These are phyloP conservation scores for Trichophyton mentagrophytes DNA, from an alignment of 2,329 filamentous ascomycete genomes.

Conservation along the genomic window DNA sequence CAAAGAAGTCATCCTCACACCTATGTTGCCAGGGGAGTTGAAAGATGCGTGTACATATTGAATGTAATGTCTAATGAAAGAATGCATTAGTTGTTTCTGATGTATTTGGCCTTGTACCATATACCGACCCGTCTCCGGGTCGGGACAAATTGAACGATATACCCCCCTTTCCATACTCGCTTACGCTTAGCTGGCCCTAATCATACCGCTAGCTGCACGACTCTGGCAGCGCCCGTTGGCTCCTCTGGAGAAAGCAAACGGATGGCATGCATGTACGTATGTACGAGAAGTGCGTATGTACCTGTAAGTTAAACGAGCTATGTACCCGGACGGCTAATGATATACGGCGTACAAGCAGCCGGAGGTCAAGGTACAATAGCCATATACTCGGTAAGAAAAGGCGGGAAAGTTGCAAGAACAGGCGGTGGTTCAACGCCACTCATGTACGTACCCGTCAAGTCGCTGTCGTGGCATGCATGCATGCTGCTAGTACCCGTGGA, in stretches of 20 bases:
- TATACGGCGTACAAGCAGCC: background rate
- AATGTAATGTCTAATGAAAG: background rate
- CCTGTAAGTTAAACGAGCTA: background rate
- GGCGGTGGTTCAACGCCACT: background rate
- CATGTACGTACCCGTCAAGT: background rate
- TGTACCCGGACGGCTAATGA: background rate
- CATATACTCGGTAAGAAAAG: background rate
- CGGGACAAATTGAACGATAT: background rate
- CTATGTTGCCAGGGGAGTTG: background rate
- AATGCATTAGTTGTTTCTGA: background rate
- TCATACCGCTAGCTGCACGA: background rate
- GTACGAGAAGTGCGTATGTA: too few relatives aligned
- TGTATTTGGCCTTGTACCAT: background rate
- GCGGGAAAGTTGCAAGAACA: background rate
- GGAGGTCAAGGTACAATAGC: background rate
- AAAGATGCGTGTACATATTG: background rate
- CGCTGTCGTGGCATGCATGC: background rate
- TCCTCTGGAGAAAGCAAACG: background rate
- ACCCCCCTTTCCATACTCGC: background rate
- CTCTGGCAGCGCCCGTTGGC: background rate
- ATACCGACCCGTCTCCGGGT: background rate
- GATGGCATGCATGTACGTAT: background rate
- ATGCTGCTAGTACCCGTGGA: background rate
- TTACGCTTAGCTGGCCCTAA: background rate
- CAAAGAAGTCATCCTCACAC: too few relatives aligned